A percentile compares a stretch with the other conserved stretches of the same genome.
phyloP scores from a whole-genome alignment of 176 grass and related monocot species.

The Lolium rigidum region DNA sequence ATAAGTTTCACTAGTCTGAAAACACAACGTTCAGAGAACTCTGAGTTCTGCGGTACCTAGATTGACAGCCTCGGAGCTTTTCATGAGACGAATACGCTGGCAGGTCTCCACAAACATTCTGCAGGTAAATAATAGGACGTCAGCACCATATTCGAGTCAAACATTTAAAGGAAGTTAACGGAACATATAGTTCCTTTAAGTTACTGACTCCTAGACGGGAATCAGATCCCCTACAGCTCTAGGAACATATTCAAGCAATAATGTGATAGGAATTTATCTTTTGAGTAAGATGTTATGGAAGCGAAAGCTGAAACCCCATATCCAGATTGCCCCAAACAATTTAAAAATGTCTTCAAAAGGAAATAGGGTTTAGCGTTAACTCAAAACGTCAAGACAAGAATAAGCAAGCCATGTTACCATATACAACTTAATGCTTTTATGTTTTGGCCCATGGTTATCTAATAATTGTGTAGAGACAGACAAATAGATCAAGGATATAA shows the following conservation, averaged over 20 bases:
- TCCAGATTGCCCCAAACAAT: conserved; percentile 4
- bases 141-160: conserved; percentile 15
- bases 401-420: conserved; percentile 20
- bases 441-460: conserved; percentile 16
- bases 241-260: neutral
- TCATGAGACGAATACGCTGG: conserved; percentile 85
- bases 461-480: neutral
- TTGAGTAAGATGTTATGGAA: conserved; percentile 26
- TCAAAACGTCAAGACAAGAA: neutral
- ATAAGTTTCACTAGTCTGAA: neutral
- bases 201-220: neutral
- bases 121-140: conserved; percentile 24
- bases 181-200: neutral
- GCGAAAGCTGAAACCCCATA: neutral
- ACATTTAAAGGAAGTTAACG: neutral
- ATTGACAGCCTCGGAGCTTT: conserved; percentile 74
- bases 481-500: conserved; percentile 26
- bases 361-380: neutral
- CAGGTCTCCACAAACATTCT: conserved; percentile 88
- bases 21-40: conserved; percentile 18
- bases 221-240: conserved; percentile 30
- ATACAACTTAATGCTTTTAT: neutral
- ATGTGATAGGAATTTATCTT: neutral
- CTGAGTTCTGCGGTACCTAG: conserved; percentile 41
- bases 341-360: neutral